Conservation (phyloP, 2,329 filamentous ascomycete genomes). For the Aspergillus felis region DNA sequence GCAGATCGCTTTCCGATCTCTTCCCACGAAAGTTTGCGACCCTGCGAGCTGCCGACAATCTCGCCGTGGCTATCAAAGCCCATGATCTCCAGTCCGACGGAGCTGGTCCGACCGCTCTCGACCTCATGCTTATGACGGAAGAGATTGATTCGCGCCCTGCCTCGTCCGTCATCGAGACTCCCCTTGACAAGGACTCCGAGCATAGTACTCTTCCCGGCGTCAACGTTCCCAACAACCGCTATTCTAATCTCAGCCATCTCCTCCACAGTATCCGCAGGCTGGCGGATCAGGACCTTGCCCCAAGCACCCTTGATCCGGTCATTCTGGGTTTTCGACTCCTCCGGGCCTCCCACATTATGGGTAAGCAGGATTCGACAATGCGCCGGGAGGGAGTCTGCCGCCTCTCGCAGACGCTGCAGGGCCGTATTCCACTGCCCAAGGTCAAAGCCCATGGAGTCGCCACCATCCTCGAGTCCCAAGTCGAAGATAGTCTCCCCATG, state of each 20-base stretch:
- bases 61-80: constrained; percentile 87
- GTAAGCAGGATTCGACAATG: constrained; percentile 81
- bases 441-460: constrained; percentile 75
- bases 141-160: constrained; percentile 88
- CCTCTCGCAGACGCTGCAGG: constrained; percentile 60
- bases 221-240: constrained; percentile 95
- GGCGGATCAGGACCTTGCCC: constrained; percentile 83
- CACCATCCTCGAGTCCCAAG: constrained; percentile 83
- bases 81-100: constrained; percentile 98
- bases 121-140: constrained; percentile 98
- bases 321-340: constrained; percentile 63
- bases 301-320: constrained; percentile 69
- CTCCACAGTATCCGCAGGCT: constrained; percentile 68
- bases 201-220: constrained; percentile 95
- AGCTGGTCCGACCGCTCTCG: constrained; percentile 90
- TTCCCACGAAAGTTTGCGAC: constrained; percentile 89
- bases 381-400: constrained; percentile 62
- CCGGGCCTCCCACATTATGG: constrained; percentile 77
- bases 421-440: constrained; percentile 72
- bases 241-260: constrained; percentile 93
- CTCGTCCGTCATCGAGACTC: constrained; percentile 87
- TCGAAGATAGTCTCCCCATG: constrained; percentile 90
- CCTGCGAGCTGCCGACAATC: constrained; percentile 76
- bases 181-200: constrained; percentile 94
- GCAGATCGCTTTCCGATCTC: constrained; percentile 92